Evolutionary conservation across 352 stramenopile genomes (phyloP).

Genomic region (Phytophthora pistaciae): DNA sequence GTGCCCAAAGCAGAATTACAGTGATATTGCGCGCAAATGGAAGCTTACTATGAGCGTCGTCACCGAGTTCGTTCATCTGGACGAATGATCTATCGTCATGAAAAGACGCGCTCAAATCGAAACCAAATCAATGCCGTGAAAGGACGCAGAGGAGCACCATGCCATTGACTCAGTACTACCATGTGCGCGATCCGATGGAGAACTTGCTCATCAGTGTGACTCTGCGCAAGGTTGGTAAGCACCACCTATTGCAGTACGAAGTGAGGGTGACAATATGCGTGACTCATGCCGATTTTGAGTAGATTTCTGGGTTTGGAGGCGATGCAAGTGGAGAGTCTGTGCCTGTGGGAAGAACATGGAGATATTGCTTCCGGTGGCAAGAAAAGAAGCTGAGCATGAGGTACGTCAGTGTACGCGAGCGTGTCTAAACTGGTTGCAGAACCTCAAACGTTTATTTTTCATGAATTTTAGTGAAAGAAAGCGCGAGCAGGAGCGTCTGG

Average conservation of each 20-base stretch:
- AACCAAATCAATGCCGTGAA: not conserved
- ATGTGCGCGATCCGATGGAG: conserved; percentile 80
- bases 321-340: conserved; percentile 15
- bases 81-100: not conserved
- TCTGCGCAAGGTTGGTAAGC: conserved; percentile 60
- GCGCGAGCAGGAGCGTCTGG: conserved; percentile 16
- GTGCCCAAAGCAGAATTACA: not conserved
- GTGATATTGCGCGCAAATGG: not conserved
- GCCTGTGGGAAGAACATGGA: conserved; percentile 49
- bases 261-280: not conserved
- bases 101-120: conserved; percentile 13
- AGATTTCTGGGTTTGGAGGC: conserved; percentile 33
- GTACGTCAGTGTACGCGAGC: not conserved
- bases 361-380: conserved; percentile 65
- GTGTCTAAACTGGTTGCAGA: not conserved
- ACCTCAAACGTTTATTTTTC: not conserved
- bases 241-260: not conserved
- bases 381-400: conserved; percentile 44
- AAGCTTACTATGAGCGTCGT: not conserved
- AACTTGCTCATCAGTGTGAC: conserved; percentile 66
- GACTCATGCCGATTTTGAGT: not conserved
- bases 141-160: conserved; percentile 25
- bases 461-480: conserved; percentile 18
- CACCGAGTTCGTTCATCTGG: conserved; percentile 12
- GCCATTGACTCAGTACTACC: conserved; percentile 65